These are phyloP conservation scores for Kluyveromyces starmeri DNA, from an alignment of 805 yeast species.

Conservation along the genomic window DNA sequence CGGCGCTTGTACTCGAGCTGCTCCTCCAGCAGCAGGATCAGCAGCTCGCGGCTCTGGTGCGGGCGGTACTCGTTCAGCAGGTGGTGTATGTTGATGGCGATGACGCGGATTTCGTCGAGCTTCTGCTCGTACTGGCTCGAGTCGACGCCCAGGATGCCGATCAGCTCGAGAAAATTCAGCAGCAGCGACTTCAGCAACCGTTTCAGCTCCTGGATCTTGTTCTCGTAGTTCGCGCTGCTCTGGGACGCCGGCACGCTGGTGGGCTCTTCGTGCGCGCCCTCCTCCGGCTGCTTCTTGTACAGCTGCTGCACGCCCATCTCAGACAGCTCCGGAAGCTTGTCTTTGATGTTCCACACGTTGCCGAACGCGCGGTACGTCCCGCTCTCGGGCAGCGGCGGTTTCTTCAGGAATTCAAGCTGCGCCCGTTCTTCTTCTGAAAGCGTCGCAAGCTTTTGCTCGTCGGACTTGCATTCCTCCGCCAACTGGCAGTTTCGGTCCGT, in stretches of 20 bases:
- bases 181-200: conserved; percentile 70
- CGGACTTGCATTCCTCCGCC: background rate
- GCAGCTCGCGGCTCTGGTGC: conserved; percentile 87
- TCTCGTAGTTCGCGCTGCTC: conserved; percentile 32
- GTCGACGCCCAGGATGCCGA: conserved; percentile 65
- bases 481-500: conserved; percentile 47
- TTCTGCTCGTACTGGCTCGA: conserved; percentile 58
- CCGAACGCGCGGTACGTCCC: conserved; percentile 81
- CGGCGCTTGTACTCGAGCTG: conserved; percentile 56
- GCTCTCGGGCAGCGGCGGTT: conserved; percentile 56
- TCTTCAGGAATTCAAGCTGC: conserved; percentile 44
- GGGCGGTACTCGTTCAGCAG: conserved; percentile 86
- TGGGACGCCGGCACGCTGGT: conserved; percentile 10
- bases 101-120: conserved; percentile 69
- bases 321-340: conserved; percentile 64
- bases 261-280: conserved; percentile 14
- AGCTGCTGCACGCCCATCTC: conserved; percentile 74
- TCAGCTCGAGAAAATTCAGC: conserved; percentile 70
- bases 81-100: conserved; percentile 86
- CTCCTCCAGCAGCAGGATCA: conserved; percentile 63
- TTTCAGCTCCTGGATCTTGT: conserved; percentile 62
- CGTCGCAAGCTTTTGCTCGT: conserved; percentile 32
- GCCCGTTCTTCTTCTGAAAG: background rate
- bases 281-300: conserved; percentile 32
- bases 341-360: conserved; percentile 71